Conservation (phyloP, 768 basidiomycete genomes). For the Suillus hirtellus region DNA sequence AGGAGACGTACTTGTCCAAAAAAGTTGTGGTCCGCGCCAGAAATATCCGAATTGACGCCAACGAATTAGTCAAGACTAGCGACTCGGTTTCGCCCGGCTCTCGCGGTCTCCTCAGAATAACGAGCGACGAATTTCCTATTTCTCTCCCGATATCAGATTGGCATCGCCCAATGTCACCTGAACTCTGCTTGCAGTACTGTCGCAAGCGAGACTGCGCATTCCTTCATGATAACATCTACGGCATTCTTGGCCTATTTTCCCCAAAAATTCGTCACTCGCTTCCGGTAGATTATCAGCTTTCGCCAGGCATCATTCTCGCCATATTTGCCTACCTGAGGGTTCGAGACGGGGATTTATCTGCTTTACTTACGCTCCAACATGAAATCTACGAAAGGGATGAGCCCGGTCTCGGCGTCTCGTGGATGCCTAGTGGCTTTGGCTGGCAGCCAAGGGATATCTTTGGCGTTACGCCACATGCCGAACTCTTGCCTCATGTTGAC, state of each 20-base stretch:
- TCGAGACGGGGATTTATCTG: background rate
- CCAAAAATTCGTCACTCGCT: background rate
- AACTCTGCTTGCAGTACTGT: conserved; percentile 2
- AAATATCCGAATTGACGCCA: conserved; percentile 1
- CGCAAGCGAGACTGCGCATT: background rate
- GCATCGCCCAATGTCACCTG: conserved; percentile 3
- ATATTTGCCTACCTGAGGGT: background rate
- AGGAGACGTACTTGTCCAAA: background rate
- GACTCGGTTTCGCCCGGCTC: background rate
- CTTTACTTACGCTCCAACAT: conserved; percentile 2
- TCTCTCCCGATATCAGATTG: conserved; percentile 1
- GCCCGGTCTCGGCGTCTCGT: background rate
- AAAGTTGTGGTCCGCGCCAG: conserved; percentile 1
- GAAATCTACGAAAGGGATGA: background rate
- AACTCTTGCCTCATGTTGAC: conserved; percentile 2
- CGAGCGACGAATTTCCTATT: background rate
- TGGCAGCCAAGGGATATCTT: background rate
- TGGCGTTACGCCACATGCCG: background rate
- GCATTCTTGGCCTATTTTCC: background rate
- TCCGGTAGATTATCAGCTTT: conserved; percentile 1
- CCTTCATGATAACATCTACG: conserved; percentile 5
- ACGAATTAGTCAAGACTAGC: background rate
- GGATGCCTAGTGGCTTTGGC: background rate
- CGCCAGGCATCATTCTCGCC: conserved; percentile 1
- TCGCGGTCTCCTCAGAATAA: background rate